A percentile compares a stretch with the other conserved stretches of the same genome.
Conservation (phyloP, 768 basidiomycete genomes). For the Pisolithus microcarpus region DNA sequence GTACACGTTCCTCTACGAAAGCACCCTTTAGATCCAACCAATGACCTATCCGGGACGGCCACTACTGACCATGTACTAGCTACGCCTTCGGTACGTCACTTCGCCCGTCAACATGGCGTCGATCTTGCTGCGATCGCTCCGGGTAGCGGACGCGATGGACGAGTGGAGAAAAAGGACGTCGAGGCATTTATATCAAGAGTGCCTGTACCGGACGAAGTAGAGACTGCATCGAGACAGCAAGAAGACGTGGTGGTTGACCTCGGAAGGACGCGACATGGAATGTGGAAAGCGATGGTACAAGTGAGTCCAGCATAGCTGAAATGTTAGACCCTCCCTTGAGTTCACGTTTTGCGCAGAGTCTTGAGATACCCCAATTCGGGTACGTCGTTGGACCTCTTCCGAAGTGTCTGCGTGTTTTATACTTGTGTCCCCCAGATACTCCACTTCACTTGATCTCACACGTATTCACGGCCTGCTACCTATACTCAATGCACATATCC, state of each 20-base stretch:
- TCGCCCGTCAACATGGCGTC: slow-evolving; percentile 59
- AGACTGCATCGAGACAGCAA: neutral
- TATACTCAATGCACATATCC: slow-evolving; percentile 61
- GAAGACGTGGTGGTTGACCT: slow-evolving; percentile 61
- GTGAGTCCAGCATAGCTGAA: slow-evolving; percentile 28
- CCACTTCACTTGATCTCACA: slow-evolving; percentile 71
- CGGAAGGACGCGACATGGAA: slow-evolving; percentile 68
- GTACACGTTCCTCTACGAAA: slow-evolving; percentile 18
- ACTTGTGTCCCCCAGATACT: slow-evolving; percentile 41
- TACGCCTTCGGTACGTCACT: slow-evolving; percentile 71
- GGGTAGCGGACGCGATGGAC: slow-evolving; percentile 68
- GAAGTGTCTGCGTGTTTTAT: neutral
- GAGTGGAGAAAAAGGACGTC: slow-evolving; percentile 70
- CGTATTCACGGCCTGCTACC: slow-evolving; percentile 57
- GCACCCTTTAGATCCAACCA: slow-evolving; percentile 63
- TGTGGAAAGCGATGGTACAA: slow-evolving; percentile 90
- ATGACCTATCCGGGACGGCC: slow-evolving; percentile 11
- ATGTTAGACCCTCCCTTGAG: too few species aligned
- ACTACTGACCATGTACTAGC: slow-evolving; percentile 45
- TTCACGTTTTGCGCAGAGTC: slow-evolving; percentile 42
- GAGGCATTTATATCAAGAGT: slow-evolving; percentile 45
- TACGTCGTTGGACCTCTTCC: slow-evolving; percentile 22
- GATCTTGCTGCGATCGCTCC: slow-evolving; percentile 51
- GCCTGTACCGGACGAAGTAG: neutral
- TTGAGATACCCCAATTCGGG: slow-evolving; percentile 84